A percentile compares a stretch with the other conserved stretches of the same genome.
phyloP scores from a whole-genome alignment of 2,329 filamentous ascomycete genomes.

The Rhexocercosporidium sp. region DNA sequence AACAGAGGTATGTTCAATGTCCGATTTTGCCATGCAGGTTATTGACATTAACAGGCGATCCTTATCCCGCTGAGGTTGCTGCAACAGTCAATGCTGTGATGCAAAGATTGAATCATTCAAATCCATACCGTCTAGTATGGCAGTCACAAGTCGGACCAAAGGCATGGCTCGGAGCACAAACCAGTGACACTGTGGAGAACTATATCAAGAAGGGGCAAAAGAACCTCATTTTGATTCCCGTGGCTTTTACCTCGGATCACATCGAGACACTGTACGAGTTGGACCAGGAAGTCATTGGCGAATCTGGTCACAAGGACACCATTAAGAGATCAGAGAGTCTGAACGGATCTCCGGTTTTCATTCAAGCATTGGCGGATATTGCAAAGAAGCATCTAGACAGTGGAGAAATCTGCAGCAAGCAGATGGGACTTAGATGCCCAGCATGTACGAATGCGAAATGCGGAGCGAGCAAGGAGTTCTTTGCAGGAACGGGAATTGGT shows the following conservation, averaged over 20 bases:
- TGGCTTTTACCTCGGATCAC: conserved; percentile 98
- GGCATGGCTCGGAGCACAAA: conserved; percentile 95
- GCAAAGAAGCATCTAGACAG: conserved; percentile 79
- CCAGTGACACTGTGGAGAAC: conserved; percentile 82
- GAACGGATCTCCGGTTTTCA: conserved; percentile 91
- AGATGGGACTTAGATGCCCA: conserved; percentile 91
- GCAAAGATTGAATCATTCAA: conserved; percentile 83
- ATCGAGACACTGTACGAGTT: conserved; percentile 97
- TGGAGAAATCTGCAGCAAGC: conserved; percentile 71
- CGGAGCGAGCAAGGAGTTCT: conserved; percentile 75
- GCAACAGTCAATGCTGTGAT: conserved; percentile 98
- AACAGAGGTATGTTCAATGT: conserved; percentile 73
- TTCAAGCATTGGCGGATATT: conserved; percentile 85
- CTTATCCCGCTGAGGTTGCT: conserved; percentile 93
- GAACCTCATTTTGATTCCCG: conserved; percentile 88
- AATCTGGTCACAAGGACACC: conserved; percentile 76
- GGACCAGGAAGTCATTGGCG: conserved; percentile 92
- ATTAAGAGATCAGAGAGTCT: conserved; percentile 91
- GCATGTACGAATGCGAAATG: conserved; percentile 92
- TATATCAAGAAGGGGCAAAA: conserved; percentile 92
- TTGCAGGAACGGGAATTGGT: conserved; percentile 42
- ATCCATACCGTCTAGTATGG: conserved; percentile 95
- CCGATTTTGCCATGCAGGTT: neutral
- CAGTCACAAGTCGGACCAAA: conserved; percentile 97
- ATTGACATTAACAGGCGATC: conserved; percentile 66